Percentiles rank a stretch among this genome's conserved stretches.
Conservation (phyloP, 192 early-diverging fungal genomes). For the Gigaspora rosea region DNA sequence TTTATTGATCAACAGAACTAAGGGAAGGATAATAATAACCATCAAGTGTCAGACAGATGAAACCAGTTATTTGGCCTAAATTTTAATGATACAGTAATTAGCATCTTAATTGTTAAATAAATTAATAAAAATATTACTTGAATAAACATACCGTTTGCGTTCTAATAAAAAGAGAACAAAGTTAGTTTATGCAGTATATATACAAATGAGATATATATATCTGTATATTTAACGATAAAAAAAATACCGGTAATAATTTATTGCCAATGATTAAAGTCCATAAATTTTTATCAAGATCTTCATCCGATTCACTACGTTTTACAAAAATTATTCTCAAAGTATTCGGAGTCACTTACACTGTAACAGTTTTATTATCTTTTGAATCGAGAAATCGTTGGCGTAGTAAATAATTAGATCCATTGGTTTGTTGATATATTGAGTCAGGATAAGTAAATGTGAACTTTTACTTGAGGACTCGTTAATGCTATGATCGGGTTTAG, state of each 20-base stretch:
- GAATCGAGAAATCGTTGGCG: too few relatives aligned
- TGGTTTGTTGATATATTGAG: too few relatives aligned
- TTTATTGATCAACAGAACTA: neutral
- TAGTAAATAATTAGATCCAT: too few relatives aligned
- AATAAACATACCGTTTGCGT: neutral
- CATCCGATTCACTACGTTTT: neutral
- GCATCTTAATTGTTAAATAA: neutral
- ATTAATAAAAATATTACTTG: neutral
- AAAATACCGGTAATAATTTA: too few relatives aligned
- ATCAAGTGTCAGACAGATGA: neutral
- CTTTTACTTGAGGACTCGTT: too few relatives aligned
- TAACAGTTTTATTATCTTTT: neutral
- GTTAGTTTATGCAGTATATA: too few relatives aligned
- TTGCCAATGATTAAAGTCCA: neutral
- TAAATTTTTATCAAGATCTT: neutral
- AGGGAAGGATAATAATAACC: neutral
- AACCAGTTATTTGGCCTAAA: neutral
- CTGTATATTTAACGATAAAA: neutral
- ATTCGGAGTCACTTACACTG: neutral
- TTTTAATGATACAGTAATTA: neutral
- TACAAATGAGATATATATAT: neutral
- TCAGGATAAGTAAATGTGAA: too few relatives aligned
- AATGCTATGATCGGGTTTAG: too few relatives aligned
- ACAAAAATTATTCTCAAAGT: slow-evolving; percentile 13
- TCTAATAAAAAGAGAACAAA: neutral